Evolutionary conservation across 805 yeast species (phyloP), one percentile per base, ranked within the genome.

Genomic region (Starmerella potacharoeniae): DNA sequence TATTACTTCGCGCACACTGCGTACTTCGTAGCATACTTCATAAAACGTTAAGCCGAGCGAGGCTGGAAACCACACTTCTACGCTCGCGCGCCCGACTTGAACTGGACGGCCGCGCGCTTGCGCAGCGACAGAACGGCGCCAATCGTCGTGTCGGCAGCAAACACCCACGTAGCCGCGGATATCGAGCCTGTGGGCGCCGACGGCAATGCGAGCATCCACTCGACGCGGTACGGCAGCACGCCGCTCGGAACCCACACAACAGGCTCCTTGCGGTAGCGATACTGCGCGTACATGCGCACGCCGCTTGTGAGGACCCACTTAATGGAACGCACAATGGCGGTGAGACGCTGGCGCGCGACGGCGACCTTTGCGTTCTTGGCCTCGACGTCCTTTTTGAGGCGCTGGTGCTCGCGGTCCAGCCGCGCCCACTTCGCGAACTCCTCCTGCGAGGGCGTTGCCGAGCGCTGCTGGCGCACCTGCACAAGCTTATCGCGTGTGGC

Each of bases 401-500:
- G 75, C 60, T 83, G 89, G 55, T 76, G 71, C 62, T 76, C 77
- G 49, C 98, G 77, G 64, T 88, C 90, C 58, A 90, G 74, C 67
- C 88, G 88, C 1, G 97, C 95, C 97, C 97, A 93, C 64, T 79
- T 83, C 33, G 97, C 96, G 68, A 91, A 93, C 64, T 93, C 82
- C 67, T 93, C 97, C 68, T 91, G 96, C 1, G 97, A 91, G 54
- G 87, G 79, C 9, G 89, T 78, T 2, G 74, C 59, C 34, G 79
- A 73, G 58, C 88, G 77, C 62, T 82, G 79, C 13, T 71, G 73
- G 60, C 77, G 73, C 28, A 80, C 65, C 17, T 70, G 67, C 14
- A 68, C 66, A 50, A 82, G 77, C 58, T 84, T 77, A 8, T 65
- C 61, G 53, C 75, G 72, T 52, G 72, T 63, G 2, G 59, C 55